Evolutionary conservation across 2,329 filamentous ascomycete species (phyloP).

Genomic region (Xylaria sp.): DNA sequence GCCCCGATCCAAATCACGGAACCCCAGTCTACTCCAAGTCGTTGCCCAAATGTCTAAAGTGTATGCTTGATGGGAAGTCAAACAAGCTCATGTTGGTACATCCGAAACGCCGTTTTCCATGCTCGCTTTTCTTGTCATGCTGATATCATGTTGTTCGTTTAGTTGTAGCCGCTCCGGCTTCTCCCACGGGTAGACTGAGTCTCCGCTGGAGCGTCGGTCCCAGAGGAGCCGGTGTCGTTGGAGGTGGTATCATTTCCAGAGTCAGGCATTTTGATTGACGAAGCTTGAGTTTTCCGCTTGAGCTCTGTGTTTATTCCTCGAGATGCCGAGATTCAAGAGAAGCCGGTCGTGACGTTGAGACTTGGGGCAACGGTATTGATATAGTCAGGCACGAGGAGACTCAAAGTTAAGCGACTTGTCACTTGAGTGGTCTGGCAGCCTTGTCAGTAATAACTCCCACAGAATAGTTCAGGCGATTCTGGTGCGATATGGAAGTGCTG

Average conservation of each 20-base stretch:
- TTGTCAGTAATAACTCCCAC: constrained; percentile 18
- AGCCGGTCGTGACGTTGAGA: not conserved
- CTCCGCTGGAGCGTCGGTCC: constrained; percentile 32
- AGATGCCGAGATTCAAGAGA: constrained; percentile 1
- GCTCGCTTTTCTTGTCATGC: constrained; percentile 6
- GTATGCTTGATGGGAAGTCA: constrained; percentile 1
- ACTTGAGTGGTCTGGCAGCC: constrained; percentile 18
- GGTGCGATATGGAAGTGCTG: not conserved
- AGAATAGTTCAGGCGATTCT: not conserved
- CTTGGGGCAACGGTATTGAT: not conserved
- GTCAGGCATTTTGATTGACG: constrained; percentile 46
- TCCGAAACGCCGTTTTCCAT: constrained; percentile 34
- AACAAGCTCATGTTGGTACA: constrained; percentile 17
- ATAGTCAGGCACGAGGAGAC: not conserved
- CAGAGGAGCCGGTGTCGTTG: constrained; percentile 43
- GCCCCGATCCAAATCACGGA: constrained; percentile 18
- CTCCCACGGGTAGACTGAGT: constrained; percentile 43
- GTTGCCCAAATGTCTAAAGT: constrained; percentile 27
- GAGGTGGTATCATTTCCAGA: constrained; percentile 45
- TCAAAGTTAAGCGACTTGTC: not conserved
- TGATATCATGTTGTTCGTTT: constrained; percentile 6
- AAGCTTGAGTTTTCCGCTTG: constrained; percentile 1
- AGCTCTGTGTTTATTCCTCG: not conserved
- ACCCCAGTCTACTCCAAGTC: constrained; percentile 30
- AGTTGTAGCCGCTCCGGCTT: constrained; percentile 50